Percentiles rank a stretch among this genome's conserved stretches.
These are phyloP conservation scores for Spathaspora gorwiae DNA, from an alignment of 805 yeast species.

Conservation along the genomic window DNA sequence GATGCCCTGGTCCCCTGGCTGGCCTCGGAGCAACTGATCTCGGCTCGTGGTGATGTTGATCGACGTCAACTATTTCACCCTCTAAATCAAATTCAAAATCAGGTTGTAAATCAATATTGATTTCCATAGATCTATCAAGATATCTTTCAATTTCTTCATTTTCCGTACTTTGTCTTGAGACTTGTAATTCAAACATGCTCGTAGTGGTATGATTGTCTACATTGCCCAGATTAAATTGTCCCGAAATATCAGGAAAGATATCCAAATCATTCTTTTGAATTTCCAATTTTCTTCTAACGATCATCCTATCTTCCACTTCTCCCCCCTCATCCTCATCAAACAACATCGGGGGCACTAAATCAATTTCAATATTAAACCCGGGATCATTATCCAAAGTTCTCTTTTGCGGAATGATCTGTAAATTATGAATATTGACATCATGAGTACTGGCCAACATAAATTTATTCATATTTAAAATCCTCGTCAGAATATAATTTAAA, in stretches of 20 bases:
- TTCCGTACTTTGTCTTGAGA: background rate
- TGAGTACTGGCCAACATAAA: background rate
- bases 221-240: background rate
- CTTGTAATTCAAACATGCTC: background rate
- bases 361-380: slow-evolving; percentile 19
- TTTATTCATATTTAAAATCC: background rate
- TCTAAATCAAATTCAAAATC: slow-evolving; percentile 2
- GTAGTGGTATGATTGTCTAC: background rate
- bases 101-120: slow-evolving; percentile 1
- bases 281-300: slow-evolving; percentile 12
- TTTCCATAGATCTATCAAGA: slow-evolving; percentile 3
- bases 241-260: slow-evolving; percentile 8
- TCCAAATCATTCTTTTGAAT: slow-evolving; percentile 11
- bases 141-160: background rate
- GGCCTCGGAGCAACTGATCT: no score
- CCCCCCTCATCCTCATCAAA: slow-evolving; percentile 5
- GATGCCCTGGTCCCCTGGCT: no score
- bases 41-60: background rate
- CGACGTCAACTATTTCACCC: slow-evolving; percentile 1
- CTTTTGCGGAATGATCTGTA: background rate
- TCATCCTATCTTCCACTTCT: slow-evolving; percentile 5
- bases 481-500: slow-evolving; percentile 8
- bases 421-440: background rate
- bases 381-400: slow-evolving; percentile 16
- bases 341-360: slow-evolving; percentile 13